Conservation (phyloP, 345 rosid species). For the Boechera stricta region DNA sequence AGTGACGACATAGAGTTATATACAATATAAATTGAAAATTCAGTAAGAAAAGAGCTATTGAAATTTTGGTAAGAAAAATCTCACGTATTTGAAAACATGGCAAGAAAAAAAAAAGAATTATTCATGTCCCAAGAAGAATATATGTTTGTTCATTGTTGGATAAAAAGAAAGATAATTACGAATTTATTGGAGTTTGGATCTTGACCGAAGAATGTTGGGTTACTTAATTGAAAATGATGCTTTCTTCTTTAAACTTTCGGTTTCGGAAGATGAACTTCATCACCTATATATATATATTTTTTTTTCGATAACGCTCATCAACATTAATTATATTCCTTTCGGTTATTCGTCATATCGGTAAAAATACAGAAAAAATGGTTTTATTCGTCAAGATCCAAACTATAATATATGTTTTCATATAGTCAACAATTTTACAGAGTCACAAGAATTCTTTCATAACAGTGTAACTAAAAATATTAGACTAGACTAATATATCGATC, state of each 20-base stretch:
- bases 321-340: too few species aligned
- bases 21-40: neutral
- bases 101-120: neutral
- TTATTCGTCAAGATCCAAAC: too few species aligned
- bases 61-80: neutral
- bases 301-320: too few species aligned
- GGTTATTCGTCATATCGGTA: too few species aligned
- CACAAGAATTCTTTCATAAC: neutral
- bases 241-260: constrained; percentile 35
- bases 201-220: constrained; percentile 25
- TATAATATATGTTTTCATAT: too few species aligned
- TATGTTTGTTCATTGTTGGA: constrained; percentile 11
- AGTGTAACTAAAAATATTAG: too few species aligned
- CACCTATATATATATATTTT: neutral
- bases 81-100: neutral
- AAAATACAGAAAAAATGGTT: too few species aligned
- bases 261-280: constrained; percentile 8
- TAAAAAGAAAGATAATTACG: constrained; percentile 11
- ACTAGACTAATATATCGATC: too few species aligned
- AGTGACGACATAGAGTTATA: too few species aligned
- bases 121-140: constrained; percentile 19
- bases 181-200: constrained; percentile 19
- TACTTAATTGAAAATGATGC: constrained; percentile 11
- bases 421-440: too few species aligned
- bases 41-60: neutral